Percentiles rank a stretch among this genome's conserved stretches.
These are phyloP conservation scores for Euphrasia confusa DNA, from an alignment of 257 asterid species.

Conservation along the genomic window DNA sequence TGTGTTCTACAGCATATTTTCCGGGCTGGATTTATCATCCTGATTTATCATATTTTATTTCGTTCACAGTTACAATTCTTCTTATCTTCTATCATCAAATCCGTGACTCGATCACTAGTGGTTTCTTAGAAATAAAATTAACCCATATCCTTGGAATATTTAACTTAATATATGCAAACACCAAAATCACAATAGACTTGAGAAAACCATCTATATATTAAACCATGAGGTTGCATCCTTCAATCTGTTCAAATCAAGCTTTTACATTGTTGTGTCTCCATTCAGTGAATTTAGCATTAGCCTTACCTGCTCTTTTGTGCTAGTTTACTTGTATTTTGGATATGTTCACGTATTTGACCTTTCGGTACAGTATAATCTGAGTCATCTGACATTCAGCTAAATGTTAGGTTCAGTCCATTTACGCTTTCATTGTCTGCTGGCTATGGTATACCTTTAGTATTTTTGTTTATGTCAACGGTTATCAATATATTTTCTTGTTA, in stretches of 20 bases:
- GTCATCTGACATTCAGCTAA: neutral
- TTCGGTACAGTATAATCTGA: neutral
- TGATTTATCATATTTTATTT: too few relatives aligned
- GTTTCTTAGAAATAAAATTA: too few relatives aligned
- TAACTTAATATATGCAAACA: too few relatives aligned
- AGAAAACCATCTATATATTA: too few relatives aligned
- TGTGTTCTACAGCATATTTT: too few relatives aligned
- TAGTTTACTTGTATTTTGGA: neutral
- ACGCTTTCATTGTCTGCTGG: conserved; percentile 1
- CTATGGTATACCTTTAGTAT: conserved; percentile 14
- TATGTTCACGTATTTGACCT: neutral
- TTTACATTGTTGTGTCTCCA: neutral
- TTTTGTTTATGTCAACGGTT: neutral
- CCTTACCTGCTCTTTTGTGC: conserved; percentile 11
- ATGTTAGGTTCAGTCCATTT: conserved; percentile 12
- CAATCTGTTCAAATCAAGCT: neutral
- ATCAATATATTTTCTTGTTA: conserved; percentile 7
- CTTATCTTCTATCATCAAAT: too few relatives aligned
- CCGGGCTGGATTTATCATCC: too few relatives aligned
- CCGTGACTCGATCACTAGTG: too few relatives aligned
- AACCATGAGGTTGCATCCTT: neutral
- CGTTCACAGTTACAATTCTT: too few relatives aligned
- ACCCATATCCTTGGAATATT: too few relatives aligned
- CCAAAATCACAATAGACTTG: too few relatives aligned
- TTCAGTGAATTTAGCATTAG: conserved; percentile 12